Conservation (phyloP, 1,284 basidiomycete genomes). For the Peniophora sp. region DNA sequence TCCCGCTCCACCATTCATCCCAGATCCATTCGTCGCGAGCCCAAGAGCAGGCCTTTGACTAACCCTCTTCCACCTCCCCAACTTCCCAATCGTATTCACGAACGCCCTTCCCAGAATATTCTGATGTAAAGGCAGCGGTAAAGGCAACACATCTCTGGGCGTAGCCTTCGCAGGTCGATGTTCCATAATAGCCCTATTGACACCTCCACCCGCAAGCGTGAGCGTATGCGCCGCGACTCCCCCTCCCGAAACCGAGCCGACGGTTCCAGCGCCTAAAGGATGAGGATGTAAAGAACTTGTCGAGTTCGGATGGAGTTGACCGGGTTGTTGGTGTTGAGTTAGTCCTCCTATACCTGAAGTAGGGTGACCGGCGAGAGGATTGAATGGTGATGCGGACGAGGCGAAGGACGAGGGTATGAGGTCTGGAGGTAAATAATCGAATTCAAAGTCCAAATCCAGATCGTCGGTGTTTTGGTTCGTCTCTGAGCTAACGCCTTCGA, state of each 20-base stretch:
- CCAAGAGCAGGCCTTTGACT: conserved; percentile 41
- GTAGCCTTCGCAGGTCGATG: conserved; percentile 21
- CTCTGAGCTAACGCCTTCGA: conserved; percentile 17
- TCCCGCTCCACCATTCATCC: too few relatives aligned
- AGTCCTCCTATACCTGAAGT: too few relatives aligned
- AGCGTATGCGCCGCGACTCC: conserved; percentile 14
- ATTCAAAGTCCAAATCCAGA: conserved; percentile 62
- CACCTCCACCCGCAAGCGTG: conserved; percentile 33
- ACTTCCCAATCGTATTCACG: conserved; percentile 72
- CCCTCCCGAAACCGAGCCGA: neutral
- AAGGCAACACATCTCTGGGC: conserved; percentile 29
- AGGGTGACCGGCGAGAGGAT: too few relatives aligned
- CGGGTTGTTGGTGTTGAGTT: too few relatives aligned
- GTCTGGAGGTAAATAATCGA: too few relatives aligned
- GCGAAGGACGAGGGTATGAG: too few relatives aligned
- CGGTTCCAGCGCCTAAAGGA: conserved; percentile 24
- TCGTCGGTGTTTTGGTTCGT: conserved; percentile 55
- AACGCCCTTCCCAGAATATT: conserved; percentile 67
- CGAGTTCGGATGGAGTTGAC: too few relatives aligned
- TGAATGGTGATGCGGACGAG: too few relatives aligned
- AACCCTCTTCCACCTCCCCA: conserved; percentile 78
- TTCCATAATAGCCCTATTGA: conserved; percentile 30
- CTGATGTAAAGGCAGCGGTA: conserved; percentile 47
- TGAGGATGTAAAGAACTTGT: too few relatives aligned
- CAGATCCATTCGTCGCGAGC: neutral